Conservation (phyloP, 1,284 basidiomycete genomes). For the Cutaneotrichosporon spelunceum region DNA sequence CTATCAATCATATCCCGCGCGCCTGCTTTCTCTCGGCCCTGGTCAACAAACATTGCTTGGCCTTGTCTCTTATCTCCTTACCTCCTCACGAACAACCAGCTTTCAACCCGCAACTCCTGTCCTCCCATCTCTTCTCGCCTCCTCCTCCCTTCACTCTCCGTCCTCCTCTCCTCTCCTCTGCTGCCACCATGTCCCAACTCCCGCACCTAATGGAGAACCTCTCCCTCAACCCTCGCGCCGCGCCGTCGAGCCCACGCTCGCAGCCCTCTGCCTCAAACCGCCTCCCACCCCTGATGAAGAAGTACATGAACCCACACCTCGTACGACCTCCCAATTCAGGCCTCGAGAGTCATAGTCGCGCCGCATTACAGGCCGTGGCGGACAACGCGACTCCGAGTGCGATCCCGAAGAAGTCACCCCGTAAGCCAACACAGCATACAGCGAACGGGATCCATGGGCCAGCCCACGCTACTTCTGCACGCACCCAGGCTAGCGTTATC, state of each 20-base stretch:
- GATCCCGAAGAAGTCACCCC: not conserved
- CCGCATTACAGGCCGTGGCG: conserved; percentile 43
- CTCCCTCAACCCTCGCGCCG: conserved; percentile 3
- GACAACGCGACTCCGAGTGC: conserved; percentile 11
- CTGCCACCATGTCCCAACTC: conserved; percentile 15
- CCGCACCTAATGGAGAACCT: conserved; percentile 18
- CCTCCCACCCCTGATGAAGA: conserved; percentile 49
- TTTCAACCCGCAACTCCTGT: not conserved
- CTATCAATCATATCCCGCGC: not conserved
- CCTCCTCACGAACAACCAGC: not conserved
- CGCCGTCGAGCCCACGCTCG: not conserved
- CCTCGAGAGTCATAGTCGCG: conserved; percentile 35
- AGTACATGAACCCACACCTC: conserved; percentile 50
- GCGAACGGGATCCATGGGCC: conserved; percentile 19
- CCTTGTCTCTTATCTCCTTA: not conserved
- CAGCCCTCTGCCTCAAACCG: conserved; percentile 22
- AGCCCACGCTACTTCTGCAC: conserved; percentile 33
- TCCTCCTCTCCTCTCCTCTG: not conserved
- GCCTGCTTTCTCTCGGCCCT: not conserved
- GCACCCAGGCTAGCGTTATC: conserved; percentile 20
- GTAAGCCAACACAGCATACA: conserved; percentile 12
- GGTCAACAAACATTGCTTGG: not conserved
- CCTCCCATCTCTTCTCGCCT: not conserved
- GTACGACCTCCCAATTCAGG: conserved; percentile 45
- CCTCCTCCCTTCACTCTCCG: not conserved